Conservation (phyloP, 225 moss, liverwort and hornwort species). For the Pleurozium schreberi region DNA sequence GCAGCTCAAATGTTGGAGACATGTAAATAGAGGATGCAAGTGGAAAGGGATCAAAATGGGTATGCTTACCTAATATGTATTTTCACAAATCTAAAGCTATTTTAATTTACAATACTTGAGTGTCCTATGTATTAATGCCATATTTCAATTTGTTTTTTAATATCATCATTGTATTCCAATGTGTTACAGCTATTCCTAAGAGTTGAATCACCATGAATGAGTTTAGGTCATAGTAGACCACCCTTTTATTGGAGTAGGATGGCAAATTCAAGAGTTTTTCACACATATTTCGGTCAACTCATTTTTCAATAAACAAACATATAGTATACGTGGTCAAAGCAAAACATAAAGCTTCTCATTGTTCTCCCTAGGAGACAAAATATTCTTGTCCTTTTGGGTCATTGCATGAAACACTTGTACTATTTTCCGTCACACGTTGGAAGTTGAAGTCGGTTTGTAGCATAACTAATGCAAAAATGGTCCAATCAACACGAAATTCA, state of each 20-base stretch:
- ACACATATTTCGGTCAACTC: accelerated
- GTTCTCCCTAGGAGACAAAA: no score
- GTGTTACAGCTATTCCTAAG: not conserved
- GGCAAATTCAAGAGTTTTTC: not conserved
- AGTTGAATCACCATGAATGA: not conserved
- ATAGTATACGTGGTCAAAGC: not conserved
- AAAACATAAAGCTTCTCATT: not conserved
- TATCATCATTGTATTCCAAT: not conserved
- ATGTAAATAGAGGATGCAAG: not conserved
- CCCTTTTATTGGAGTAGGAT: not conserved
- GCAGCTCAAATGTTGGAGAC: accelerated
- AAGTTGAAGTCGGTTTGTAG: no score
- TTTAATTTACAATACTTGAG: not conserved
- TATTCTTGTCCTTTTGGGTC: no score
- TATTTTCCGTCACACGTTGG: no score
- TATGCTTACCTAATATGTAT: accelerated
- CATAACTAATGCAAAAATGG: no score
- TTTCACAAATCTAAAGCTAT: not conserved
- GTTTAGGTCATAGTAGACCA: not conserved
- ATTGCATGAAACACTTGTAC: no score
- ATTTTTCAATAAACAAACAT: not conserved
- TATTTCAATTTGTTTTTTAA: not conserved
- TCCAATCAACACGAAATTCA: no score
- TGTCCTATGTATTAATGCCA: not conserved
- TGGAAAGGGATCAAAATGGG: not conserved